Base-by-base conservation (phyloP, 1,284 basidiomycete genomes). In the Rhodotorula sp. region DNA sequence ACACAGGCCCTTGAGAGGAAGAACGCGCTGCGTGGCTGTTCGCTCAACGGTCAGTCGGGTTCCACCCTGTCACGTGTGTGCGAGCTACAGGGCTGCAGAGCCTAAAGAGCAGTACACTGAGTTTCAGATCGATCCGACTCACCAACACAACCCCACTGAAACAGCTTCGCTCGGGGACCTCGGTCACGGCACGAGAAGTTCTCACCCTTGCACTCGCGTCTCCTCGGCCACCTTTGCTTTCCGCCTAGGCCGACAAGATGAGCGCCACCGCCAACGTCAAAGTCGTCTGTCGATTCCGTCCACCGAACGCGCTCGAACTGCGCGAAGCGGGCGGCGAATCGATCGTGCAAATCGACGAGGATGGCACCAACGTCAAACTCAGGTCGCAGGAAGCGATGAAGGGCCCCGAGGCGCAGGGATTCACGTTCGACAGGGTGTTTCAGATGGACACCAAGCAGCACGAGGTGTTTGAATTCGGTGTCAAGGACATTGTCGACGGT, bases 401-500 rank as follows among this genome's bases (percentile, higher is more conserved):
- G 52, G 79, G 79, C 8, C 73, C 77, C 3, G 77, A 78, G 43
- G 77, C 78, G 82, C 90, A 92, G 84, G 95, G 95, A 52, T 99
- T 99, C 84, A 93, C 92, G 45, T 98, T 98, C 79, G 97, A 99
- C 82, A 87, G 93, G 72, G 94, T 97, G 48, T 99, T 99, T 80
- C 90, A 93, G 71, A 95, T 97, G 86, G 87, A 86, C 60, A 93
- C 95, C 43, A 86, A 88, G 82, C 97, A 99, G 82, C 85, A 89
- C 65, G 93, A 99, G 80, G 94, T 99, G 62, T 99, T 99, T 80
- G 94, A 99, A 81, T 99, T 95, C 82, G 95, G 97, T 73, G 92
- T 99, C 70, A 97, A 95, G 83, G 94, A 93, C 84, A 83, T 82
- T 26, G 83, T 83, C 45, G 80, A 82, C 52, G 82, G 78, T 79